phyloP scores from a whole-genome alignment of 73 alveolate genomes.

The Paramecium pentaurelia region DNA sequence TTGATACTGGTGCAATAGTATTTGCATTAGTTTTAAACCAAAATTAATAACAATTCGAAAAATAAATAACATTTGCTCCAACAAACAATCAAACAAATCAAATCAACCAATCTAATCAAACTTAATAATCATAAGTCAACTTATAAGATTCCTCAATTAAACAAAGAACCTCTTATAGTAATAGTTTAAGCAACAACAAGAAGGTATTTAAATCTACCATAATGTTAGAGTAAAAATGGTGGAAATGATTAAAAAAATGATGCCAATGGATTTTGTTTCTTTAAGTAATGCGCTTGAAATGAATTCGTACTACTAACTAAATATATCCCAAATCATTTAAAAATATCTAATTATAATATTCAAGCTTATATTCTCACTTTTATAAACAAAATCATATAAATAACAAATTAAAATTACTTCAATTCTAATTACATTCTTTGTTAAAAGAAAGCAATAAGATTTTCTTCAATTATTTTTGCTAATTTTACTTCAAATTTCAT shows the following conservation, averaged over 20 bases:
- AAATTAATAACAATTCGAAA: background rate
- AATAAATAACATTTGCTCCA: background rate
- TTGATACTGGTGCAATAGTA: slow-evolving; percentile 16
- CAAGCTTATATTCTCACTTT: background rate
- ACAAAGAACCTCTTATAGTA: slow-evolving; percentile 18
- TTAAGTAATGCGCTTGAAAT: background rate
- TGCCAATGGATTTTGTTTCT: slow-evolving; percentile 15
- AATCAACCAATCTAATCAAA: background rate
- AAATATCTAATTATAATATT: background rate
- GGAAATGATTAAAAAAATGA: background rate
- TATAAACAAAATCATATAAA: background rate
- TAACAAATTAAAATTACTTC: background rate
- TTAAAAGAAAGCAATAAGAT: background rate
- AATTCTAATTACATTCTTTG: background rate
- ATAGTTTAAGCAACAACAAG: background rate
- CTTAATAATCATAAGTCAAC: background rate
- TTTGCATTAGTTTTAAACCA: background rate
- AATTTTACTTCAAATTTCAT: background rate
- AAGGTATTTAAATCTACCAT: background rate
- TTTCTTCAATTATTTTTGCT: background rate
- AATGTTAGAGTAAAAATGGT: background rate
- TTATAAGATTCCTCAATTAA: background rate
- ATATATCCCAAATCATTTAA: background rate
- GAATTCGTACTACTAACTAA: background rate
- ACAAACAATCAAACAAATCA: background rate